Conservation (phyloP, 495 filamentous ascomycete genomes). For the Sordaria brevicollis region DNA sequence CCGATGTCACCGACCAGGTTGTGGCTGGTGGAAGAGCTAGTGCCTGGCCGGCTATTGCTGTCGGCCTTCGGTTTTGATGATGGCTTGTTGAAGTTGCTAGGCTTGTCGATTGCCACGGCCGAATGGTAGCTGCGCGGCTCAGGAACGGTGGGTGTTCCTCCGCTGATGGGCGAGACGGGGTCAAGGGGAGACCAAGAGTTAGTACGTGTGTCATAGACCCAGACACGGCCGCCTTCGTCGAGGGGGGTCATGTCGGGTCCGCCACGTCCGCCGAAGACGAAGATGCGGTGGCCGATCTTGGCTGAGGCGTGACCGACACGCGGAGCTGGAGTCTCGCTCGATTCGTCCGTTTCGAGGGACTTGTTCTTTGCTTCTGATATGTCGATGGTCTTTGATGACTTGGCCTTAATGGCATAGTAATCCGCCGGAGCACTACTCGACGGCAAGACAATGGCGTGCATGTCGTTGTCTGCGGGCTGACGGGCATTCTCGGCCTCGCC, state of each 20-base stretch:
- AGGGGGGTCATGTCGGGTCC: slow-evolving; percentile 35
- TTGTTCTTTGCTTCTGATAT: slow-evolving; percentile 19
- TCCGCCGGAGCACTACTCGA: slow-evolving; percentile 42
- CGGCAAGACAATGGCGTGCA: slow-evolving; percentile 56
- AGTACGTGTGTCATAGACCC: slow-evolving; percentile 51
- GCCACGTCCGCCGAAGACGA: slow-evolving; percentile 51
- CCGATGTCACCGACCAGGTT: not conserved
- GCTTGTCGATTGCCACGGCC: slow-evolving; percentile 39
- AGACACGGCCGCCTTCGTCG: slow-evolving; percentile 53
- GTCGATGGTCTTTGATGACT: slow-evolving; percentile 2
- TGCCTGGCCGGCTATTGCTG: not conserved
- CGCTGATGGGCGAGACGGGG: slow-evolving; percentile 23
- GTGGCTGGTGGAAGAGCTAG: not conserved
- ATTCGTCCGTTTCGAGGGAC: not conserved
- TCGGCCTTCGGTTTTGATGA: slow-evolving; percentile 2
- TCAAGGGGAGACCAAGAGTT: slow-evolving; percentile 49
- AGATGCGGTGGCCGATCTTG: slow-evolving; percentile 49
- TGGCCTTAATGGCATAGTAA: slow-evolving; percentile 44
- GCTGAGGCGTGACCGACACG: slow-evolving; percentile 50
- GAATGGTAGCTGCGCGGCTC: slow-evolving; percentile 36
- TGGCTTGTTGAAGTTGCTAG: slow-evolving; percentile 22
- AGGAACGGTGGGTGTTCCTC: slow-evolving; percentile 6
- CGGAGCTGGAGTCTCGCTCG: slow-evolving; percentile 33
- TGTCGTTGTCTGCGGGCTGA: slow-evolving; percentile 54
- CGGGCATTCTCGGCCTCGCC: slow-evolving; percentile 39